A percentile compares a stretch with the other conserved stretches of the same genome.
These are phyloP conservation scores for Rutstroemia sp. DNA, from an alignment of 2,329 filamentous ascomycete species.

Conservation along the genomic window DNA sequence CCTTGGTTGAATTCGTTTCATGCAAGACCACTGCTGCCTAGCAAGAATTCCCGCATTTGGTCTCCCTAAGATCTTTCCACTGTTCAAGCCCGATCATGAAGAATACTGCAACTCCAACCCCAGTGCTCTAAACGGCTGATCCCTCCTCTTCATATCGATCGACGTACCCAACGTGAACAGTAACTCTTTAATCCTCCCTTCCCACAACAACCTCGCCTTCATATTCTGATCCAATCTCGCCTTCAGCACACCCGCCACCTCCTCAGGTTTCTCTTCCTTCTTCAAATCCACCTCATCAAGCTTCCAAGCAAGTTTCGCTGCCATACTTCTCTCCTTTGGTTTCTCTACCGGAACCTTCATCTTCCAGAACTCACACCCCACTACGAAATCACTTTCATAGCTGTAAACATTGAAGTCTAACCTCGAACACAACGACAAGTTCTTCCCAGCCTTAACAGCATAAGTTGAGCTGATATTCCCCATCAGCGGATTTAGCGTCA, in stretches of 20 bases:
- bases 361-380: slow-evolving; percentile 91
- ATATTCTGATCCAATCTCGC: slow-evolving; percentile 83
- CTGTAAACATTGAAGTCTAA: slow-evolving; percentile 98
- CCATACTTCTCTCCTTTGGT: slow-evolving; percentile 39
- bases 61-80: neutral
- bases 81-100: slow-evolving; percentile 42
- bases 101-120: slow-evolving; percentile 80
- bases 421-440: slow-evolving; percentile 78
- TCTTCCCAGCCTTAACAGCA: slow-evolving; percentile 76
- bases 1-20: no score
- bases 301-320: slow-evolving; percentile 47
- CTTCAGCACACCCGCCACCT: slow-evolving; percentile 82
- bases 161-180: slow-evolving; percentile 85
- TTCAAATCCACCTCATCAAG: slow-evolving; percentile 32
- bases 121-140: slow-evolving; percentile 69
- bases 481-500: slow-evolving; percentile 91
- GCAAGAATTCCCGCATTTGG: neutral
- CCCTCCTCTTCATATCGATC: slow-evolving; percentile 68
- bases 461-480: slow-evolving; percentile 89
- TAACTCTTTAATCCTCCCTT: slow-evolving; percentile 84
- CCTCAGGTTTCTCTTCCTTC: slow-evolving; percentile 42
- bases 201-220: slow-evolving; percentile 82
- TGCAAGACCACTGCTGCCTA: no score
- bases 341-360: slow-evolving; percentile 33
- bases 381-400: slow-evolving; percentile 89